Evolutionary conservation across 305 asterid genomes (phyloP), one percentile per base, ranked within the genome.

Genomic region (Fraxinus ornus): DNA sequence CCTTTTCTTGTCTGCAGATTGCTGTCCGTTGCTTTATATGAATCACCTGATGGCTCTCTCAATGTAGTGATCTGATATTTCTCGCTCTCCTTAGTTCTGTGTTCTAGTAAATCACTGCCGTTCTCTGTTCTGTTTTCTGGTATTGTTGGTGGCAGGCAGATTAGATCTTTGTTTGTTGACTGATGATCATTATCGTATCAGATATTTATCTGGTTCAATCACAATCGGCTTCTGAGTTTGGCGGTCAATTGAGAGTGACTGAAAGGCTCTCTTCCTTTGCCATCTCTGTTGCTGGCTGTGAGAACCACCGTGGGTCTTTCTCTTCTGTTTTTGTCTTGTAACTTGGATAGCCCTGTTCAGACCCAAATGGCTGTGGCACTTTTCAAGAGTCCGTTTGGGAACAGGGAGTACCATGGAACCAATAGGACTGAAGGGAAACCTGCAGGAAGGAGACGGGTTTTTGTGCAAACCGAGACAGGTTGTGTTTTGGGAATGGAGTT

Each of bases 321-420:
- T 84, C 82, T 83, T 79, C 88, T 83, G 83, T 90, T 84, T 83
- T 91, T 94, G 97, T 91, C 97, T 81, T 91, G 84, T 83, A 92
- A 95, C 83, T 85, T 86, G 81, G 94, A 94, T 79, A 92, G 99
- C 84, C 97, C 98, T 78, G 95, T 93, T 84, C 95, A 90, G 84
- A 96, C 98, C 62, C 94, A 94, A 82, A 94, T 96, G 99, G 97
- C 99, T 79, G 94, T 96, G 75, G 91, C 97, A 78, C 90, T 91
- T 79, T 93, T 94, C 83, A 92, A 86, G 88, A 92, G 88, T 77
- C 98, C 97, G 0, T 87, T 94, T 22, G 90, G 92, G 26, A 85
- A 37, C 75, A 92, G 92, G 74, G 97, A 95, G 75, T 93, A 88
- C 89, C 94, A 82, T 70, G 96, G 95, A 75, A 83, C 81, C 76